phyloP scores from a whole-genome alignment of 768 basidiomycete species.

The Leccinum incarnatum region DNA sequence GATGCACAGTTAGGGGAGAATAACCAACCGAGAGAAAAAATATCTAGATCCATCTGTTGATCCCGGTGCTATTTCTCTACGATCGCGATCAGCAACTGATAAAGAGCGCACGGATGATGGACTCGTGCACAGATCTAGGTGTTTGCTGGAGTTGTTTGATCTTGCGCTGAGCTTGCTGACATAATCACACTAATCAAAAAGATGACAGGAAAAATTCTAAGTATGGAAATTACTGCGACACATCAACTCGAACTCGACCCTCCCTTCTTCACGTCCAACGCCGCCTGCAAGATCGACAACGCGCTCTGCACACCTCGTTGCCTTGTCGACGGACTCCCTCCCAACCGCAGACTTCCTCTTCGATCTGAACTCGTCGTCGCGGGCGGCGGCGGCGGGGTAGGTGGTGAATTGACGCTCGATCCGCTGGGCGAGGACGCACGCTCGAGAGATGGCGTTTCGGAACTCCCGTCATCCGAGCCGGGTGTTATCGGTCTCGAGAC shows the following conservation, averaged over 20 bases:
- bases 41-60: neutral
- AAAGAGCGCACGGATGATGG: neutral
- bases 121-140: neutral
- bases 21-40: neutral
- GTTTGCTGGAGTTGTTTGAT: neutral
- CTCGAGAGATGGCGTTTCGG: conserved; percentile 26
- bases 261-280: conserved; percentile 27
- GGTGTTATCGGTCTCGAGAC: conserved; percentile 15
- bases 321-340: conserved; percentile 24
- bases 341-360: conserved; percentile 17
- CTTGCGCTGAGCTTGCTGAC: neutral
- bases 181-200: neutral
- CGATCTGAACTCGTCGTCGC: conserved; percentile 14
- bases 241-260: conserved; percentile 12
- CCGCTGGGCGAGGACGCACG: conserved; percentile 24
- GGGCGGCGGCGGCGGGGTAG: conserved; percentile 21
- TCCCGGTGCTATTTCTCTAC: neutral
- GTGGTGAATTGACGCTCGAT: conserved; percentile 24
- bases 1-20: neutral
- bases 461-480: conserved; percentile 35
- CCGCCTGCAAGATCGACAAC: conserved; percentile 29
- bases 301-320: conserved; percentile 22
- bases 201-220: neutral
- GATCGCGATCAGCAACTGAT: neutral
- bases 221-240: neutral